Evolutionary conservation across 2,329 filamentous ascomycete species (phyloP).

Genomic region (Xylariaceae sp.): DNA sequence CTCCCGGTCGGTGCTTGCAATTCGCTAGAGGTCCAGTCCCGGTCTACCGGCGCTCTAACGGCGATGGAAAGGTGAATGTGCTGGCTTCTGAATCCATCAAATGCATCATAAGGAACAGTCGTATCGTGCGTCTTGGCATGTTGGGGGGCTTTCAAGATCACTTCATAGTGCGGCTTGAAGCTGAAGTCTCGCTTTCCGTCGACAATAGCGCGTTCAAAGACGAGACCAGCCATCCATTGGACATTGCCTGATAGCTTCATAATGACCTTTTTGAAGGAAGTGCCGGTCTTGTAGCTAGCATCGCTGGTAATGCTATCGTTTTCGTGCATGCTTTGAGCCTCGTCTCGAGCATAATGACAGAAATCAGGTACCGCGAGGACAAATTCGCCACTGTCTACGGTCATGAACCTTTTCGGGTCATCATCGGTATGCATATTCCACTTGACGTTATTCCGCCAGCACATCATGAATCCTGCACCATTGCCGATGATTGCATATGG

Average conservation of each 20-base stretch:
- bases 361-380: slow-evolving; percentile 92
- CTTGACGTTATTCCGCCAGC: slow-evolving; percentile 90
- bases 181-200: slow-evolving; percentile 71
- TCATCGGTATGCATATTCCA: slow-evolving; percentile 81
- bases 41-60: slow-evolving; percentile 76
- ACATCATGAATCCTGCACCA: slow-evolving; percentile 95
- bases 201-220: slow-evolving; percentile 81
- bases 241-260: slow-evolving; percentile 99
- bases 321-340: slow-evolving; percentile 45
- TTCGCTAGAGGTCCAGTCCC: slow-evolving; percentile 77
- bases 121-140: slow-evolving; percentile 58
- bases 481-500: slow-evolving; percentile 90
- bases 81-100: slow-evolving; percentile 90
- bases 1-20: slow-evolving; percentile 67
- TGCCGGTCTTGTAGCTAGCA: slow-evolving; percentile 63
- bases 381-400: slow-evolving; percentile 90
- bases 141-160: slow-evolving; percentile 76
- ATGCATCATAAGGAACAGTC: slow-evolving; percentile 73
- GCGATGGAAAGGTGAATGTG: slow-evolving; percentile 95
- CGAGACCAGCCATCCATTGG: slow-evolving; percentile 82
- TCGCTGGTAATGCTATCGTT: slow-evolving; percentile 56
- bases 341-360: slow-evolving; percentile 74
- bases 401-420: slow-evolving; percentile 90
- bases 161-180: slow-evolving; percentile 88
- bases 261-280: slow-evolving; percentile 94